A percentile compares a stretch with the other conserved stretches of the same genome.
These are phyloP conservation scores for Pseudogymnoascus sp. DNA, from an alignment of 2,329 filamentous ascomycete species.

Conservation along the genomic window DNA sequence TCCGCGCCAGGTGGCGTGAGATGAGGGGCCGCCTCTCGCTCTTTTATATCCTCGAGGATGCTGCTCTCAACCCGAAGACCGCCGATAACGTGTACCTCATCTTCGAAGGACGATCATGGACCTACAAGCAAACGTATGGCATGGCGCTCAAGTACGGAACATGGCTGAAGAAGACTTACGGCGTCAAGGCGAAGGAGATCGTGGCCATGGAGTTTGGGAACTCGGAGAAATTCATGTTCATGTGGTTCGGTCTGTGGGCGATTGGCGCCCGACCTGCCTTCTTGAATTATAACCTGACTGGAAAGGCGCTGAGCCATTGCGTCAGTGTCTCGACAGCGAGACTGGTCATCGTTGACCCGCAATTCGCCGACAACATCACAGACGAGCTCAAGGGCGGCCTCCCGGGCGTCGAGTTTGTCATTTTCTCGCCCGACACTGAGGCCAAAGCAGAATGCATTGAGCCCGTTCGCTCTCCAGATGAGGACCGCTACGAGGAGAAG, in stretches of 20 bases:
- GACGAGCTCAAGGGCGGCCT: constrained; percentile 50
- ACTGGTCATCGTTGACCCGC: constrained; percentile 62
- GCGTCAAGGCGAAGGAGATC: constrained; percentile 63
- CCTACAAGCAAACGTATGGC: constrained; percentile 70
- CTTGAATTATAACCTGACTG: constrained; percentile 78
- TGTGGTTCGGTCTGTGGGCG: constrained; percentile 73
- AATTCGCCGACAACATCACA: constrained; percentile 47
- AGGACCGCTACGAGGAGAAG: constrained; percentile 43
- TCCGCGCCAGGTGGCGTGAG: constrained; percentile 41
- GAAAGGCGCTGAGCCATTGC: constrained; percentile 66
- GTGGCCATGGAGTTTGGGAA: constrained; percentile 80
- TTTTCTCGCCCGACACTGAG: constrained; percentile 54
- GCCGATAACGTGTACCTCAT: constrained; percentile 55
- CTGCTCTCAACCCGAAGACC: constrained; percentile 46
- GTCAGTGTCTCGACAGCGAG: constrained; percentile 59
- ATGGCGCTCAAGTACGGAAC: constrained; percentile 63
- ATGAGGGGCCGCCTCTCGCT: constrained; percentile 56
- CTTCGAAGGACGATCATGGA: constrained; percentile 62
- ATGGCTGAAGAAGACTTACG: constrained; percentile 61
- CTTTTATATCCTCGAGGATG: constrained; percentile 69
- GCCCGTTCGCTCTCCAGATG: constrained; percentile 51
- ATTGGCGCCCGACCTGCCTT: constrained; percentile 78
- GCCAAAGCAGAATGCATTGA: constrained; percentile 44
- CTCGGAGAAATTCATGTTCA: constrained; percentile 66
- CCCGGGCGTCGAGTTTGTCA: constrained; percentile 47